Evolutionary conservation across 176 grass and related monocot species (phyloP).

Genomic region (Paspalum vaginatum): DNA sequence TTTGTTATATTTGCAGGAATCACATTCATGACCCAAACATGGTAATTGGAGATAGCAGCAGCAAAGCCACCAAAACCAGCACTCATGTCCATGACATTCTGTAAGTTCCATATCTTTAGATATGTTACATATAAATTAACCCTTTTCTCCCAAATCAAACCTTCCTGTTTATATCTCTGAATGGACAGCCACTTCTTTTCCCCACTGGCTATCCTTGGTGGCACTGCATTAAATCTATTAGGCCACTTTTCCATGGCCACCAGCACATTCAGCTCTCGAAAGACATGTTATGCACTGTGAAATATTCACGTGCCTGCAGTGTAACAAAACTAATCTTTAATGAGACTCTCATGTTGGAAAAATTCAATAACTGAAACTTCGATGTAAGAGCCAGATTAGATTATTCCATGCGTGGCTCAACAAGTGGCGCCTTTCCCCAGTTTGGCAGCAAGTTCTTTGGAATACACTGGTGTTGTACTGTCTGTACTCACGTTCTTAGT

Average conservation of each 20-base stretch:
- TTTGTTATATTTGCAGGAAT: slow-evolving; percentile 71
- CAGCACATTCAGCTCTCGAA: slow-evolving; percentile 58
- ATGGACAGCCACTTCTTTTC: slow-evolving; percentile 54
- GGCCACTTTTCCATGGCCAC: slow-evolving; percentile 77
- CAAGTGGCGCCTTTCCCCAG: neutral
- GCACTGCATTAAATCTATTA: slow-evolving; percentile 60
- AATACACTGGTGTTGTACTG: neutral
- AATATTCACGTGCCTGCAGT: slow-evolving; percentile 74
- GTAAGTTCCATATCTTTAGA: slow-evolving; percentile 62
- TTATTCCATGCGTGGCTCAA: neutral
- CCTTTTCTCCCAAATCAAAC: slow-evolving; percentile 65
- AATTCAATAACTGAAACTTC: slow-evolving; percentile 2
- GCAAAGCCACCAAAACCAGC: slow-evolving; percentile 85
- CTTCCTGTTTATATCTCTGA: slow-evolving; percentile 58
- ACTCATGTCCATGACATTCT: slow-evolving; percentile 97
- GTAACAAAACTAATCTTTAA: neutral
- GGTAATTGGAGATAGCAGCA: slow-evolving; percentile 74
- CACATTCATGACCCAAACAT: slow-evolving; percentile 98
- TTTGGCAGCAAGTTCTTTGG: slow-evolving; percentile 17
- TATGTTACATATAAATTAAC: slow-evolving; percentile 57
- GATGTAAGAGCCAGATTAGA: slow-evolving; percentile 7
- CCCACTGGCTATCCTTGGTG: slow-evolving; percentile 69
- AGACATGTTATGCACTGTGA: slow-evolving; percentile 65
- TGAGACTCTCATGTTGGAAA: neutral
- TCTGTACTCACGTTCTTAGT: slow-evolving; percentile 5